These are phyloP conservation scores for Talaromyces sp. DNA, from an alignment of 2,329 filamentous ascomycete species.

Conservation along the genomic window DNA sequence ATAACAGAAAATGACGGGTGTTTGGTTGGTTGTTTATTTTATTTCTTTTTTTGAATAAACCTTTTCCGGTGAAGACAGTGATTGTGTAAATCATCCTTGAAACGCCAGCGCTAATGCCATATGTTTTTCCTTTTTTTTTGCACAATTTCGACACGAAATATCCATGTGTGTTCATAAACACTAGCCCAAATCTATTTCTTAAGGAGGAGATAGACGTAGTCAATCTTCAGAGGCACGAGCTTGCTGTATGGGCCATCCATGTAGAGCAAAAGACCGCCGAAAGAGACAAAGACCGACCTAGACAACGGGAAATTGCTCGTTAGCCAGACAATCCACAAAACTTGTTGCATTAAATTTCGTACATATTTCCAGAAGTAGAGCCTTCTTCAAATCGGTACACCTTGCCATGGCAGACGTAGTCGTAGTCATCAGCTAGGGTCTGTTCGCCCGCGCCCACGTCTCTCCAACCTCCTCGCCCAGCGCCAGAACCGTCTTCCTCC, in stretches of 20 bases:
- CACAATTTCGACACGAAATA: conserved; percentile 2
- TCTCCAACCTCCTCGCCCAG: conserved; percentile 66
- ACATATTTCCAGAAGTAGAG: conserved; percentile 76
- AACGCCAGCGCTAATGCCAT: conserved; percentile 39
- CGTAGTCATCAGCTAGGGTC: conserved; percentile 50
- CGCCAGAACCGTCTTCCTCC: conserved; percentile 62
- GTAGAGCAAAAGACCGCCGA: conserved; percentile 84
- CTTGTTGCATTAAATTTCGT: conserved; percentile 34
- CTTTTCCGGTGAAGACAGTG: neutral
- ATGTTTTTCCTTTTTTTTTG: neutral
- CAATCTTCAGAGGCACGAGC: conserved; percentile 83
- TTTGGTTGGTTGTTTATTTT: neutral
- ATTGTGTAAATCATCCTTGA: conserved; percentile 9
- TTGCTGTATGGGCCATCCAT: conserved; percentile 95
- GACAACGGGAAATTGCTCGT: conserved; percentile 12
- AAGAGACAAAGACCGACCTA: conserved; percentile 91
- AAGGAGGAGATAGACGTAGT: conserved; percentile 86
- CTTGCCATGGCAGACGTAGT: conserved; percentile 50
- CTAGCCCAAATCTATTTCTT: conserved; percentile 63
- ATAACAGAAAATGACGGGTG: neutral
- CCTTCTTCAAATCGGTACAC: conserved; percentile 49
- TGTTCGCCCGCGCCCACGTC: conserved; percentile 56
- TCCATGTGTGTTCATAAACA: neutral
- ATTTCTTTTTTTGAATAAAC: neutral
- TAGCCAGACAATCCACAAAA: conserved; percentile 15